A percentile compares a stretch with the other conserved stretches of the same genome.
These are phyloP conservation scores for Chimonanthus praecox DNA, from an alignment of 164 flowering plant species.

Conservation along the genomic window DNA sequence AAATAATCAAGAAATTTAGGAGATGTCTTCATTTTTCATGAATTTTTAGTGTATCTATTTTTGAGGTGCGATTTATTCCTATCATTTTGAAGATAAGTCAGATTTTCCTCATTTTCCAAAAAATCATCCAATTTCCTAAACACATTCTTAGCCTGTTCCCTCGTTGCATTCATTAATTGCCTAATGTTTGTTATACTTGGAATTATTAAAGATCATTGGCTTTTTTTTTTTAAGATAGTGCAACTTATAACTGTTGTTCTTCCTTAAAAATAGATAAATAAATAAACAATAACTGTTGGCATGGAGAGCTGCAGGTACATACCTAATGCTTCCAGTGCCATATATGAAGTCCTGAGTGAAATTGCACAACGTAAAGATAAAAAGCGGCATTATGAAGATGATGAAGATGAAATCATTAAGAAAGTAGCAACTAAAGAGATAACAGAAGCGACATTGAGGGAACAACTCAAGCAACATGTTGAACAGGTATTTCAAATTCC, in stretches of 20 bases:
- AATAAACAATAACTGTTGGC: background rate
- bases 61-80: background rate
- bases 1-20: background rate
- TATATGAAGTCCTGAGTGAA: constrained; percentile 62
- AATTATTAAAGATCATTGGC: background rate
- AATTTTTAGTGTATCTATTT: background rate
- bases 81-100: background rate
- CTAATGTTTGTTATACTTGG: background rate
- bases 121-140: too few species aligned
- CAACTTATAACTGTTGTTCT: background rate
- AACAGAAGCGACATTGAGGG: constrained; percentile 54
- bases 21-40: background rate
- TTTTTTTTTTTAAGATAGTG: background rate
- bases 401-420: constrained; percentile 55
- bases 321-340: constrained; percentile 64
- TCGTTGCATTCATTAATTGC: background rate
- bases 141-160: background rate
- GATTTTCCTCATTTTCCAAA: background rate
- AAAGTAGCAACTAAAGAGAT: constrained; percentile 47
- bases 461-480: constrained; percentile 80
- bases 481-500: constrained; percentile 54
- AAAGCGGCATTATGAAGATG: constrained; percentile 39
- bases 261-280: too few species aligned
- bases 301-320: constrained; percentile 51
- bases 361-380: constrained; percentile 43